Percentiles rank a stretch among this genome's conserved stretches.
phyloP scores from a whole-genome alignment of 2,329 filamentous ascomycete genomes.

The Alternaria gansuensis region DNA sequence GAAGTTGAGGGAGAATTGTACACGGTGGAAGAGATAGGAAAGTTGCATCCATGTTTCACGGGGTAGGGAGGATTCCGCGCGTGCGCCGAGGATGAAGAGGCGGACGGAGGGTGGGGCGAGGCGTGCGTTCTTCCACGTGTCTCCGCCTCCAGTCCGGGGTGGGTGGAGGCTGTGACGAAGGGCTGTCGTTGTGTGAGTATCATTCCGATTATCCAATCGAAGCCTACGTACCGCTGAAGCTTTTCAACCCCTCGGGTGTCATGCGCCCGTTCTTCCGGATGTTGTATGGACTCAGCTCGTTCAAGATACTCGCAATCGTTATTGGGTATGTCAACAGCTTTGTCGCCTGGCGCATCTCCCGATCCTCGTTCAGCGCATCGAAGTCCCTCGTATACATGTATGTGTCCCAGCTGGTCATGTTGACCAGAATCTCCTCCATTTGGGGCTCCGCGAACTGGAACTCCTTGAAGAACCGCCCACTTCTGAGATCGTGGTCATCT shows the following conservation, averaged over 20 bases:
- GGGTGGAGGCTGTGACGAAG: constrained; percentile 94
- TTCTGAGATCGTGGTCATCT: constrained; percentile 93
- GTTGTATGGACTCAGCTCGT: constrained; percentile 93
- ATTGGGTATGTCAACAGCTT: constrained; percentile 91
- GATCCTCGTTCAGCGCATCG: constrained; percentile 87
- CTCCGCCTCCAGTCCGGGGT: constrained; percentile 77
- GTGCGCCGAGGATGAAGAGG: constrained; percentile 90
- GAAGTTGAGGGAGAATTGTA: constrained; percentile 90
- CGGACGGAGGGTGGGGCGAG: constrained; percentile 87
- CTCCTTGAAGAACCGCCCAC: constrained; percentile 90
- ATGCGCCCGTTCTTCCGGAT: constrained; percentile 78
- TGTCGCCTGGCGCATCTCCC: constrained; percentile 91
- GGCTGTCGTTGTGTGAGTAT: constrained; percentile 61
- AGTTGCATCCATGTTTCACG: constrained; percentile 94
- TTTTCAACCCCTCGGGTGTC: constrained; percentile 90
- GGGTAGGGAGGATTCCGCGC: constrained; percentile 95
- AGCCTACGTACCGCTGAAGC: constrained; percentile 77
- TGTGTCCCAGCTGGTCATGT: constrained; percentile 99
- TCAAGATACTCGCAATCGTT: constrained; percentile 88
- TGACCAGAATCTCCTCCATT: constrained; percentile 90
- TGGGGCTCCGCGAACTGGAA: constrained; percentile 90
- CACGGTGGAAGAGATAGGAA: constrained; percentile 90
- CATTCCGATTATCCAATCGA: no score
- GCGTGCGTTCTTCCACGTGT: constrained; percentile 78
- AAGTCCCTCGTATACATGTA: constrained; percentile 93